Conservation (phyloP, 768 basidiomycete species). For the Krasilnikovozyma curviuscula region DNA sequence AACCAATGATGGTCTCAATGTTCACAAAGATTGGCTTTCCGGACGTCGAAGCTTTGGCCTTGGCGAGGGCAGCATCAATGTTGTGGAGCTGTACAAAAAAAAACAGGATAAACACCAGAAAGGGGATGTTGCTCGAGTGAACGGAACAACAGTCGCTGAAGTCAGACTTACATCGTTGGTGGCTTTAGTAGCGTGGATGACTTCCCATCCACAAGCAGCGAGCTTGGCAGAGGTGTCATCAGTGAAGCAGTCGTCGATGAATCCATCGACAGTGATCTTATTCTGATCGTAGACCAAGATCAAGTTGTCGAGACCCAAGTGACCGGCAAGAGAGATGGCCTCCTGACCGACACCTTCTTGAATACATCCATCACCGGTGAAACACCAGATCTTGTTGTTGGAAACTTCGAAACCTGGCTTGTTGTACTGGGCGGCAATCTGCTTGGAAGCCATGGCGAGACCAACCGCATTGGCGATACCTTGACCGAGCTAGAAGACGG, state of each 20-base stretch:
- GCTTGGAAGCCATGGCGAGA: conserved; percentile 22
- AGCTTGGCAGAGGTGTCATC: conserved; percentile 25
- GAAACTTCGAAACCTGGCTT: conserved; percentile 17
- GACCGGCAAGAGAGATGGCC: conserved; percentile 23
- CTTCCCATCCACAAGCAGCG: conserved; percentile 19
- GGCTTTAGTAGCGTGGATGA: conserved; percentile 23
- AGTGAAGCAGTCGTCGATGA: conserved; percentile 24
- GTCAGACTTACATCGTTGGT: conserved; percentile 20
- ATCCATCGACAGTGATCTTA: conserved; percentile 22
- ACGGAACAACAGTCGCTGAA: too few species aligned
- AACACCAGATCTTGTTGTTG: conserved; percentile 22
- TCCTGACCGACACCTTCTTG: conserved; percentile 27
- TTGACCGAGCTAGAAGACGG: too few species aligned
- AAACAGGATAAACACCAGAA: too few species aligned
- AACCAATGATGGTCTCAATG: conserved; percentile 24
- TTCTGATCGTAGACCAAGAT: conserved; percentile 26
- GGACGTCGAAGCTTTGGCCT: conserved; percentile 17
- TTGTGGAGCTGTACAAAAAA: conserved; percentile 17
- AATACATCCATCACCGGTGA: conserved; percentile 25
- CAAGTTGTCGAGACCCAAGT: conserved; percentile 23
- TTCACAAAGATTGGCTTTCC: conserved; percentile 24
- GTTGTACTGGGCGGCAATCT: conserved; percentile 21
- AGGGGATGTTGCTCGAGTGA: too few species aligned
- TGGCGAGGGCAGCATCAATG: conserved; percentile 19
- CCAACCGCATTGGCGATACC: conserved; percentile 26